Evolutionary conservation across 2,329 filamentous ascomycete genomes (phyloP), one percentile per base, ranked within the genome.

Genomic region (Calcarisporium arbuscula): DNA sequence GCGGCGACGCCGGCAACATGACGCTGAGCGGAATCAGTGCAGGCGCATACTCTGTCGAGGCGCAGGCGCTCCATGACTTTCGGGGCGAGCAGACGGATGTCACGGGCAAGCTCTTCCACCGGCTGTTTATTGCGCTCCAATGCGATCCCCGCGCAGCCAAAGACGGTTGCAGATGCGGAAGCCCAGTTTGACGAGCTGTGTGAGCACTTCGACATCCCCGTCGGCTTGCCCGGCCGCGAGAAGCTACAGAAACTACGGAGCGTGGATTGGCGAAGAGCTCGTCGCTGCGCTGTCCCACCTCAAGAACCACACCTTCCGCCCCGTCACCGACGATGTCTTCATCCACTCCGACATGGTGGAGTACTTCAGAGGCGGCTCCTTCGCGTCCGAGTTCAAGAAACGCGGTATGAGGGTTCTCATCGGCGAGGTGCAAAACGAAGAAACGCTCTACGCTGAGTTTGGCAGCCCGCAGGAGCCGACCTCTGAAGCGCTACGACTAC

Each of bases 121-220:
- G 62, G 2, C 41, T 66, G 5, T 59, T 62, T 38, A 63, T 68
- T 56, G 56, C 58, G 29, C n/a, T 68, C 65, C 3, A 69, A 68
- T 39, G 61, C 63, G 0, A 65, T 67, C 16, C 62, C 61, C 0
- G 60, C 64, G 5, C 63, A 67, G 22, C 63, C 64, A 0, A 67
- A 62, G 39, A 56, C 51, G 1, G 43, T 61, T 1, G 44, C 44
- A 1, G 58, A 64, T 18, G 49, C 53, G 1, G 56, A 65, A 8
- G 41, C 39, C 0, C 65, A 67, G 37, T 67, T 68, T 35, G 56
- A 66, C 12, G 65, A 68, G 36, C 38, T 67, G 0, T 65, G 61
- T 36, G 19, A 42, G 0, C 43, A 58, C 23, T 62, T 64, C 30
- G 28, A 40, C 1, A 53, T 65, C 8, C 42, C 50, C 3, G 34